Base-by-base conservation (phyloP, 2,329 filamentous ascomycete genomes). In the Lasiodiplodia gonubiensis region DNA sequence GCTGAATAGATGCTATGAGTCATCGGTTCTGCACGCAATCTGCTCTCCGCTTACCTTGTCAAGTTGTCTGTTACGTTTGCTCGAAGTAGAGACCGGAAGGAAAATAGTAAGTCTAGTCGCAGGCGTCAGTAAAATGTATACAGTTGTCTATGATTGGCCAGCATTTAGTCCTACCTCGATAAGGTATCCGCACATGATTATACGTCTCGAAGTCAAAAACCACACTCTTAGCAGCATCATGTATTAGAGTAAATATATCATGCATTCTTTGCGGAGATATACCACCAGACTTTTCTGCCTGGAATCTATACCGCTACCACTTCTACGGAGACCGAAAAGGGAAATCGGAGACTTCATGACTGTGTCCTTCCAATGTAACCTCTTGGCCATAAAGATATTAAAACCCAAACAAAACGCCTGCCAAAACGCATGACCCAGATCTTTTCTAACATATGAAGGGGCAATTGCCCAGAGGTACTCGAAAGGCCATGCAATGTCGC, bases 401-500 rank as follows among this genome's bases (percentile, higher is more conserved):
- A 46, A 59, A 33, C 37, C 39, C 39, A 23, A 33, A 33, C 23
- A 30, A 39, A 59, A 61, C 57, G 57, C 57, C 57, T 48, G 25
- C 57, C 39, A 49, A 8, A 49, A 49, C 39, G 39, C 39, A 27
- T 48, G 27, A 23, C 39, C 35, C n/a, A 37, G 37, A 18, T 46
- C 46, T 39, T 61, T 61, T 48, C 23, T 48, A 14, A 18, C 16
- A 14, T 23, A 49, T 21, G 57, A 27, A 63, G 39, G 46, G 42
- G 46, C 59, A 51, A 49, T 37, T 37, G 59, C 59, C 59, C 46
- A n/a, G 59, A 51, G 59, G 27, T 63, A 63, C 46, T 33, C 16
- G 55, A 60, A 60, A 60, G 21, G 39, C 33, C 57, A 49, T 48
- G 57, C 16, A 18, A n/a, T 35, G 23, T 10, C 55, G 8, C n/a